Conservation (phyloP, 805 yeast genomes). For the Hanseniaspora jakobsenii region DNA sequence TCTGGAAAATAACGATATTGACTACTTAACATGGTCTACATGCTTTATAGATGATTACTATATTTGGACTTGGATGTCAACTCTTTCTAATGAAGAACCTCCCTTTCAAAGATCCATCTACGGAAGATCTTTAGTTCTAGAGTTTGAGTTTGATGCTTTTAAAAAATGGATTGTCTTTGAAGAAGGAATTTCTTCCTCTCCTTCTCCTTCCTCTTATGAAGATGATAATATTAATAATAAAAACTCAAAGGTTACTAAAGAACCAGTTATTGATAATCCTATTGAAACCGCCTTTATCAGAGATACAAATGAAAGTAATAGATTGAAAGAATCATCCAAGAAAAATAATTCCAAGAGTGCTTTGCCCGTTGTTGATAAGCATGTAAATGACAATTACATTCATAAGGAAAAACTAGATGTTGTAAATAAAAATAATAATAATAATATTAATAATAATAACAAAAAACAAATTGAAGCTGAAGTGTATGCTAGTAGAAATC, state of each 20-base stretch:
- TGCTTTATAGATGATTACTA: conserved; percentile 75
- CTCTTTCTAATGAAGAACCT: conserved; percentile 64
- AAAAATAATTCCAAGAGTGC: neutral
- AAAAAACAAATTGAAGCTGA: neutral
- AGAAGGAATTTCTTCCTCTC: conserved; percentile 30
- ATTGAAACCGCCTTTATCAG: neutral
- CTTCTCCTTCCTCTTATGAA: no score
- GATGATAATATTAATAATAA: neutral
- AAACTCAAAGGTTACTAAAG: neutral
- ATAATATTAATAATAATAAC: neutral
- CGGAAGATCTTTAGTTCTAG: conserved; percentile 73
- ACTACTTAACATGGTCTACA: conserved; percentile 36
- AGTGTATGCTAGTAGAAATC: neutral
- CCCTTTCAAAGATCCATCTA: conserved; percentile 51
- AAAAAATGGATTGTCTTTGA: conserved; percentile 70
- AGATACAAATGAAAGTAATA: neutral
- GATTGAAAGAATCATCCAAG: neutral
- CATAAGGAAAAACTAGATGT: neutral
- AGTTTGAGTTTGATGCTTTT: conserved; percentile 63
- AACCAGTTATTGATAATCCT: neutral
- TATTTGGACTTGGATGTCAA: conserved; percentile 83
- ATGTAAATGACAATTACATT: no score
- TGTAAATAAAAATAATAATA: neutral
- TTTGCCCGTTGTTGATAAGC: no score
- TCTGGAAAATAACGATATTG: conserved; percentile 20